Evolutionary conservation across 106 monocot genomes (phyloP).

Genomic region (Phalaenopsis equestris): DNA sequence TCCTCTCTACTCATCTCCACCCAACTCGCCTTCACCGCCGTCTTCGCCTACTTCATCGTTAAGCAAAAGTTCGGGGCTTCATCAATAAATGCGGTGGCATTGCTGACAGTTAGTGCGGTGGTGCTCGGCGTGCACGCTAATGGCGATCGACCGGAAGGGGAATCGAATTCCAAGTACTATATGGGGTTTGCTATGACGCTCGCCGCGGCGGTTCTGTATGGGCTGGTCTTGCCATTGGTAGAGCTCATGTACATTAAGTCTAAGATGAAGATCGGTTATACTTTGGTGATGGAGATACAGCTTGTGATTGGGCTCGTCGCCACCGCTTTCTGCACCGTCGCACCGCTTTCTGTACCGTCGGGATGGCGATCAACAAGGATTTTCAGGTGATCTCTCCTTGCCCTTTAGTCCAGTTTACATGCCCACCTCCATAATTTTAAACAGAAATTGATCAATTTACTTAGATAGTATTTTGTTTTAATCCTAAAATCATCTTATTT

Average conservation of each 20-base stretch:
- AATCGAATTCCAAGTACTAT: conserved; percentile 4
- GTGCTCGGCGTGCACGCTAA: conserved; percentile 4
- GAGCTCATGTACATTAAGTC: conserved; percentile 22
- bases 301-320: conserved; percentile 15
- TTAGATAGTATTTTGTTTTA: not conserved
- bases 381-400: conserved; percentile 19
- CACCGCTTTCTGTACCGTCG: conserved; percentile 20
- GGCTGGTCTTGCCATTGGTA: conserved; percentile 19
- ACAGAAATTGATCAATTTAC: no score
- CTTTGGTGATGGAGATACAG: conserved; percentile 14
- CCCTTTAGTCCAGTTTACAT: no score
- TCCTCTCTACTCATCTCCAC: conserved; percentile 10
- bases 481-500: no score
- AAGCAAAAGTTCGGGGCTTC: not conserved
- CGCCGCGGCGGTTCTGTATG: conserved; percentile 12
- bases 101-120: not conserved
- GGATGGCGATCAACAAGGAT: conserved; percentile 21
- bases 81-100: conserved; percentile 5
- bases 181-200: conserved; percentile 17
- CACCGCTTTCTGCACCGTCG: conserved; percentile 17
- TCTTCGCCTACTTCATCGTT: conserved; percentile 5
- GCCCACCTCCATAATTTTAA: no score
- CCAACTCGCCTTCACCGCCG: conserved; percentile 7
- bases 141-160: not conserved
- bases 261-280: not conserved